A percentile compares a stretch with the other conserved stretches of the same genome.
Conservation (phyloP, 2,329 filamentous ascomycete genomes). For the Pseudocercospora eumusae region DNA sequence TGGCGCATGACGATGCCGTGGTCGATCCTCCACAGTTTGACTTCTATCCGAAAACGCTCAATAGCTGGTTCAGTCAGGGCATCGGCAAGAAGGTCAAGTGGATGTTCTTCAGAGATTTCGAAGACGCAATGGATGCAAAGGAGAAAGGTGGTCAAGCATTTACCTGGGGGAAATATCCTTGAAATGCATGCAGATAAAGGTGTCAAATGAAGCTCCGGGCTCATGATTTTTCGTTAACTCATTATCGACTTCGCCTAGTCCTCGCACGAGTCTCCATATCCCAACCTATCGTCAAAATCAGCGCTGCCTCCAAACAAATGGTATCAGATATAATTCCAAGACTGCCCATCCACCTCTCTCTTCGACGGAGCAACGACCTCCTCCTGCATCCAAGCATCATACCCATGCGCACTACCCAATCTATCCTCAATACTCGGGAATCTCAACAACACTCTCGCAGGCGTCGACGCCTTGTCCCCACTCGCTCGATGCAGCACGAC, state of each 20-base stretch:
- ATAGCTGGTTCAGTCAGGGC: slow-evolving; percentile 37
- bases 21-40: slow-evolving; percentile 36
- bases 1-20: slow-evolving; percentile 39
- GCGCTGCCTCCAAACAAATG: not conserved
- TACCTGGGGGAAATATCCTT: slow-evolving; percentile 28
- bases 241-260: not conserved
- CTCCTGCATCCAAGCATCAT: not conserved
- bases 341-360: not conserved
- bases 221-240: not conserved
- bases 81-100: slow-evolving; percentile 36
- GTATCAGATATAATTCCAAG: not conserved
- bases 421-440: slow-evolving; percentile 21
- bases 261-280: not conserved
- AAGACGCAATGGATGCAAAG: slow-evolving; percentile 43
- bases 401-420: slow-evolving; percentile 10
- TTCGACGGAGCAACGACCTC: not conserved
- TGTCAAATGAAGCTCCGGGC: not conserved
- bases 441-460: slow-evolving; percentile 11
- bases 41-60: slow-evolving; percentile 46
- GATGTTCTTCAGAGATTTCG: slow-evolving; percentile 55
- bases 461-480: not conserved
- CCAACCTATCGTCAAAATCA: not conserved
- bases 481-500: not conserved
- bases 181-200: not conserved
- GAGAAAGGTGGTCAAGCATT: slow-evolving; percentile 30